Evolutionary conservation across 352 stramenopile species (phyloP).

Genomic region (Pythium monospermum): DNA sequence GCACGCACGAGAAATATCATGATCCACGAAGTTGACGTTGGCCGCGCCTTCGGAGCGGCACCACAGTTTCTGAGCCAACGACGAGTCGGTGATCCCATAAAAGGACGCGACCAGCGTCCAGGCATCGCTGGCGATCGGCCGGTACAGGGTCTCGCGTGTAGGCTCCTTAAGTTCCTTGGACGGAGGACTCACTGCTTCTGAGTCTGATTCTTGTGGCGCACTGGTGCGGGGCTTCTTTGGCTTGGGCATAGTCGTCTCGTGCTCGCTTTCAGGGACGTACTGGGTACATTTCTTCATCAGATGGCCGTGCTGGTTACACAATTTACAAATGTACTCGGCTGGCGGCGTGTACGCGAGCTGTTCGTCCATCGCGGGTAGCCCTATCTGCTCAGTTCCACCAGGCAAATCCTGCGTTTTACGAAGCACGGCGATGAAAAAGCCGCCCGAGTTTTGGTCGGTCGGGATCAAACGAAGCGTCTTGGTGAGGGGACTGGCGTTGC

Average conservation of each 20-base stretch:
- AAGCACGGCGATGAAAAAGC: constrained; percentile 98
- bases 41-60: constrained; percentile 70
- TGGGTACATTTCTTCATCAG: constrained; percentile 71
- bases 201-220: too few relatives aligned
- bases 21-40: constrained; percentile 78
- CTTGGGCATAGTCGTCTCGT: constrained; percentile 1
- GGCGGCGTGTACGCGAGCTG: constrained; percentile 40
- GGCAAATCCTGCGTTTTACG: constrained; percentile 72
- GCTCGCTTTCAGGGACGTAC: constrained; percentile 50
- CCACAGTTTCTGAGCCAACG: constrained; percentile 50
- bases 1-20: constrained; percentile 55
- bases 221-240: constrained; percentile 49
- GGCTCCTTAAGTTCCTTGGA: constrained; percentile 9
- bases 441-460: constrained; percentile 97
- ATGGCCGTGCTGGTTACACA: constrained; percentile 58
- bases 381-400: constrained; percentile 37
- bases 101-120: constrained; percentile 56
- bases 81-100: constrained; percentile 54
- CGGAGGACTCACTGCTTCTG: too few relatives aligned
- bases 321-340: constrained; percentile 69
- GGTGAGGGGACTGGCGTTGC: constrained; percentile 65
- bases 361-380: constrained; percentile 39
- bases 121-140: constrained; percentile 49
- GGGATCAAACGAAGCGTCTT: constrained; percentile 94
- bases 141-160: constrained; percentile 69